phyloP scores from a whole-genome alignment of 768 basidiomycete genomes.

The Chalciporus pseudorubinellus region DNA sequence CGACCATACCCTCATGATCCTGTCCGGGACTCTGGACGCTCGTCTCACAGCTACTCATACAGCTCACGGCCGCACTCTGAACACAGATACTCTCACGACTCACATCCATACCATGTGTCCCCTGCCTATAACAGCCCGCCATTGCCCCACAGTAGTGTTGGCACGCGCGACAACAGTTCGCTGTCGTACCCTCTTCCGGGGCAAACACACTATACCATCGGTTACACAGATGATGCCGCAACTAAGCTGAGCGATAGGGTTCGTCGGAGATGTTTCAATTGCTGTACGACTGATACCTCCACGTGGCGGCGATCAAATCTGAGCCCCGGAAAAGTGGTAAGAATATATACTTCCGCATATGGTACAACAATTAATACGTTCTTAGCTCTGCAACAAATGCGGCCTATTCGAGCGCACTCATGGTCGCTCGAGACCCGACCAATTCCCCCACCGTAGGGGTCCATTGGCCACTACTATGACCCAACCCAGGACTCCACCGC shows the following conservation, averaged over 20 bases:
- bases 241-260: slow-evolving; percentile 79
- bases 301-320: slow-evolving; percentile 79
- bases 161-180: slow-evolving; percentile 25
- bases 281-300: slow-evolving; percentile 80
- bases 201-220: slow-evolving; percentile 38
- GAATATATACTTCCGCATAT: slow-evolving; percentile 14
- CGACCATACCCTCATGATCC: slow-evolving; percentile 34
- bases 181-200: slow-evolving; percentile 39
- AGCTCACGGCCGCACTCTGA: slow-evolving; percentile 25
- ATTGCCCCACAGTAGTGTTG: slow-evolving; percentile 21
- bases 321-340: slow-evolving; percentile 74
- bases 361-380: slow-evolving; percentile 3
- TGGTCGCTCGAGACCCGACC: slow-evolving; percentile 73
- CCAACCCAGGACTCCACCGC: slow-evolving; percentile 52
- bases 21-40: slow-evolving; percentile 30
- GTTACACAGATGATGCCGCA: slow-evolving; percentile 74
- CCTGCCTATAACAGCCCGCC: slow-evolving; percentile 27
- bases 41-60: slow-evolving; percentile 38
- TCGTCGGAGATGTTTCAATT: slow-evolving; percentile 77
- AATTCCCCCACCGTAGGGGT: slow-evolving; percentile 78
- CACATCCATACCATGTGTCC: slow-evolving; percentile 31
- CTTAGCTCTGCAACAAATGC: slow-evolving; percentile 59
- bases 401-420: slow-evolving; percentile 81
- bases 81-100: slow-evolving; percentile 33
- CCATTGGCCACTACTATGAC: slow-evolving; percentile 53